A percentile compares a stretch with the other conserved stretches of the same genome.
Evolutionary conservation across 345 rosid genomes (phyloP).

Genomic region (Gossypium longicalyx): DNA sequence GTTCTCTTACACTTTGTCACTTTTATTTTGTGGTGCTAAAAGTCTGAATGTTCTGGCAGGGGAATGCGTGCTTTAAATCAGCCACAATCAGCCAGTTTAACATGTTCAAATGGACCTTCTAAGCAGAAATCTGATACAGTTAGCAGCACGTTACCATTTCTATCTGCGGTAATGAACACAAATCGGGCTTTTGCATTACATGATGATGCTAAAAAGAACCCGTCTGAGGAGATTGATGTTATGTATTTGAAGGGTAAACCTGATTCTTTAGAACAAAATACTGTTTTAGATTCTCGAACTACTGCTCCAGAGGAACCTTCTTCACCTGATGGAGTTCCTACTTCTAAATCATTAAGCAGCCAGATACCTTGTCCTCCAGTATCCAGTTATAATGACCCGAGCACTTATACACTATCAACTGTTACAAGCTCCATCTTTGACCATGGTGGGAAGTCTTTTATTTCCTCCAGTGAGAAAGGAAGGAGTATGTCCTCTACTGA

Average conservation of each 20-base stretch:
- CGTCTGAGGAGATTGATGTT: slow-evolving; percentile 31
- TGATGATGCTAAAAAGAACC: slow-evolving; percentile 30
- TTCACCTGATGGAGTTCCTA: slow-evolving; percentile 29
- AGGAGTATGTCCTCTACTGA: slow-evolving; percentile 14
- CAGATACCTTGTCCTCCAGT: slow-evolving; percentile 23
- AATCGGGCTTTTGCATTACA: slow-evolving; percentile 32
- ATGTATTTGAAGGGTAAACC: slow-evolving; percentile 27
- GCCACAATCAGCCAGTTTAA: slow-evolving; percentile 30
- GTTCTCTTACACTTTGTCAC: neutral
- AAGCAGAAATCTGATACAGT: slow-evolving; percentile 42
- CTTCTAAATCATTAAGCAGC: slow-evolving; percentile 23
- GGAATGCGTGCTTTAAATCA: slow-evolving; percentile 55
- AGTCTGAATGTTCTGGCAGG: slow-evolving; percentile 32
- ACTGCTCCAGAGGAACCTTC: slow-evolving; percentile 32
- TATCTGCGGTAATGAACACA: slow-evolving; percentile 42
- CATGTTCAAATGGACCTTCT: slow-evolving; percentile 48
- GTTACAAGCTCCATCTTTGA: slow-evolving; percentile 24
- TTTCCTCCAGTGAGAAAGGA: slow-evolving; percentile 18
- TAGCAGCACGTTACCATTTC: slow-evolving; percentile 29
- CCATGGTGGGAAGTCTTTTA: slow-evolving; percentile 8
- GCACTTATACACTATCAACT: slow-evolving; percentile 17
- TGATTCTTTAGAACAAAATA: slow-evolving; percentile 27
- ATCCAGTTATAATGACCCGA: slow-evolving; percentile 29
- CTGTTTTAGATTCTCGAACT: slow-evolving; percentile 22
- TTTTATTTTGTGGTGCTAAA: slow-evolving; percentile 26